Evolutionary conservation across 2,329 filamentous ascomycete species (phyloP).

Genomic region (Trichophaea hybrida): DNA sequence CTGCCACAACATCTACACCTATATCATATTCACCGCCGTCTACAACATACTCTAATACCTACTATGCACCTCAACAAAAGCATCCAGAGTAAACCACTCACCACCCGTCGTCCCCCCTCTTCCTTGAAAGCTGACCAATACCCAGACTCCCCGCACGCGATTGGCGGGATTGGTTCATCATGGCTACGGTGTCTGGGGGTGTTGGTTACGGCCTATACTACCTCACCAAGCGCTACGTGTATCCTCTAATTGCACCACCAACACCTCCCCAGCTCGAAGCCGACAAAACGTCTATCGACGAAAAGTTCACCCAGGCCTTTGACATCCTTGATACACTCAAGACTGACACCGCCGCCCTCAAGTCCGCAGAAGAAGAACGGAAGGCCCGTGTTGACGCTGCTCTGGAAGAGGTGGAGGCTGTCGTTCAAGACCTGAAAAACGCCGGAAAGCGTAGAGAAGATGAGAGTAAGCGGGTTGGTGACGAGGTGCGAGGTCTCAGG

Average conservation of each 20-base stretch:
- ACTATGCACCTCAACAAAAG: slow-evolving; percentile 41
- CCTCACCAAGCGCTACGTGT: slow-evolving; percentile 83
- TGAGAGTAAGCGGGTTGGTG: slow-evolving; percentile 69
- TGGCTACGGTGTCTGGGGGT: slow-evolving; percentile 87
- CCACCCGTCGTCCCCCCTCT: background rate
- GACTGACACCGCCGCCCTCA: slow-evolving; percentile 77
- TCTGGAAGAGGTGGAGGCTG: slow-evolving; percentile 68
- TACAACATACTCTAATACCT: slow-evolving; percentile 27
- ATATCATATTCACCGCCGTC: slow-evolving; percentile 1
- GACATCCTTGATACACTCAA: slow-evolving; percentile 79
- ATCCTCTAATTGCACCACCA: slow-evolving; percentile 79
- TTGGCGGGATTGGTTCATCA: slow-evolving; percentile 99
- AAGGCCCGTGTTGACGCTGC: slow-evolving; percentile 72
- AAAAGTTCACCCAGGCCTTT: slow-evolving; percentile 86
- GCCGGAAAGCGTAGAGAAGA: slow-evolving; percentile 71
- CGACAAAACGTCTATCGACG: slow-evolving; percentile 85
- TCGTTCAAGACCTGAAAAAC: slow-evolving; percentile 67
- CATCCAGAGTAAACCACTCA: slow-evolving; percentile 30
- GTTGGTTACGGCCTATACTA: slow-evolving; percentile 80
- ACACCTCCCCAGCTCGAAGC: slow-evolving; percentile 87
- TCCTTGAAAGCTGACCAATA: background rate
- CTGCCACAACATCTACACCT: background rate
- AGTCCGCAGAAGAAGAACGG: slow-evolving; percentile 69
- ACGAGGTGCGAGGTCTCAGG: slow-evolving; percentile 71
- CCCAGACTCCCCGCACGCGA: slow-evolving; percentile 40